A percentile compares a stretch with the other conserved stretches of the same genome.
These are phyloP conservation scores for Polychaeton citri DNA, from an alignment of 2,329 filamentous ascomycete genomes.

Conservation along the genomic window DNA sequence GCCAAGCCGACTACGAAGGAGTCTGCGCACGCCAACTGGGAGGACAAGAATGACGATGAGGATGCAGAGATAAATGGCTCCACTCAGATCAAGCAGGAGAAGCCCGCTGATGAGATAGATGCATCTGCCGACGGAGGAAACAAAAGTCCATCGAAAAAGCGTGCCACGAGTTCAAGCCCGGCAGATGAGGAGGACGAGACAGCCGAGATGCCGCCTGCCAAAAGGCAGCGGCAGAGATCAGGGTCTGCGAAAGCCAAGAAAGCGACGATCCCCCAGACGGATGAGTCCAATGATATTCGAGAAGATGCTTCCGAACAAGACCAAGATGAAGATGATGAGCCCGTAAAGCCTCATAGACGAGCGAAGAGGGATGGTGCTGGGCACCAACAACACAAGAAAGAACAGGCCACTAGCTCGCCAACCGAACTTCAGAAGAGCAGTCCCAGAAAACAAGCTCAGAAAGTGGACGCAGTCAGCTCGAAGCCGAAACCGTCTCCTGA, in stretches of 20 bases:
- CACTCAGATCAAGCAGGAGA: too few relatives aligned
- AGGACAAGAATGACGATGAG: conserved; percentile 6
- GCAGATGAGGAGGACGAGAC: too few relatives aligned
- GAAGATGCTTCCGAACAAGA: background rate
- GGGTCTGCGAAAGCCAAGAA: conserved; percentile 9
- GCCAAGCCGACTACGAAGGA: conserved; percentile 2
- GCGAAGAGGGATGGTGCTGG: conserved; percentile 13
- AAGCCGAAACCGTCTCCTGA: conserved; percentile 1
- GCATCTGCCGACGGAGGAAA: too few relatives aligned
- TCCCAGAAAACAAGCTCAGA: too few relatives aligned
- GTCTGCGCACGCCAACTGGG: conserved; percentile 7
- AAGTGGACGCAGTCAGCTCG: too few relatives aligned
- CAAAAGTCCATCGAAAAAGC: conserved; percentile 22
- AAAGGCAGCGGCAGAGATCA: conserved; percentile 20
- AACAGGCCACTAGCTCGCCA: background rate
- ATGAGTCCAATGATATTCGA: background rate
- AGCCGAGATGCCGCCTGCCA: too few relatives aligned
- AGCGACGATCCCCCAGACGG: background rate
- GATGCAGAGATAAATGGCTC: too few relatives aligned
- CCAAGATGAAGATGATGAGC: background rate
- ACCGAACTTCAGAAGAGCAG: conserved; percentile 2
- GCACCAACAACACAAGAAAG: conserved; percentile 3
- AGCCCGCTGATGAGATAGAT: too few relatives aligned
- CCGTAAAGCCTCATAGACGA: background rate
- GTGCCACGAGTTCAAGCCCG: too few relatives aligned